Conservation (phyloP, 257 asterid species). For the Fraxinus anomala region DNA sequence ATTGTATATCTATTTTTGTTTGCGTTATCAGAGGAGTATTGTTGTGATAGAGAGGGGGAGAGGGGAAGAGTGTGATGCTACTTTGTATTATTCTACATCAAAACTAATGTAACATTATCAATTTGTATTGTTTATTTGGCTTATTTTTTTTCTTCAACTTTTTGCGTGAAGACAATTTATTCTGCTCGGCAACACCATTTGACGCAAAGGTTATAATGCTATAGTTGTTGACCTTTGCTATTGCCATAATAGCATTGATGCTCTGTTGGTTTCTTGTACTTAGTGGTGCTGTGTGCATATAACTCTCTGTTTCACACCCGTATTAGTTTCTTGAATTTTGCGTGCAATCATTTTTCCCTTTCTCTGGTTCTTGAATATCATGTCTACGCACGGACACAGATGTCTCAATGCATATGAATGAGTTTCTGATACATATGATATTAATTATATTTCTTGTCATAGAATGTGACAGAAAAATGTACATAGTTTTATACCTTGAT, state of each 20-base stretch:
- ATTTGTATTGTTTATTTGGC: slow-evolving; percentile 40
- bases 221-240: slow-evolving; percentile 29
- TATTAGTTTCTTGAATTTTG: slow-evolving; percentile 18
- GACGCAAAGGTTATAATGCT: slow-evolving; percentile 27
- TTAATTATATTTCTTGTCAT: slow-evolving; percentile 1
- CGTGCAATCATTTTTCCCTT: neutral
- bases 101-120: slow-evolving; percentile 49
- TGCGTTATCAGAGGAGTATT: slow-evolving; percentile 25
- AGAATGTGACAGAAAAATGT: slow-evolving; percentile 24
- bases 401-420: slow-evolving; percentile 15
- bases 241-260: slow-evolving; percentile 29
- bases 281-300: slow-evolving; percentile 24
- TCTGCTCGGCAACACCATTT: slow-evolving; percentile 30
- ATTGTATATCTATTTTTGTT: slow-evolving; percentile 32
- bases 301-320: slow-evolving; percentile 7
- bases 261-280: slow-evolving; percentile 22
- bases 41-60: slow-evolving; percentile 29
- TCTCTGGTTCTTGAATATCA: slow-evolving; percentile 26
- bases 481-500: slow-evolving; percentile 58
- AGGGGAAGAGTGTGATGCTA: slow-evolving; percentile 19
- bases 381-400: slow-evolving; percentile 22
- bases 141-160: slow-evolving; percentile 3
- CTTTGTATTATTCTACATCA: slow-evolving; percentile 37
- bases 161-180: slow-evolving; percentile 31
- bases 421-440: neutral